Evolutionary conservation across 2,329 filamentous ascomycete species (phyloP).

Genomic region (Calonectria hawksworthii): DNA sequence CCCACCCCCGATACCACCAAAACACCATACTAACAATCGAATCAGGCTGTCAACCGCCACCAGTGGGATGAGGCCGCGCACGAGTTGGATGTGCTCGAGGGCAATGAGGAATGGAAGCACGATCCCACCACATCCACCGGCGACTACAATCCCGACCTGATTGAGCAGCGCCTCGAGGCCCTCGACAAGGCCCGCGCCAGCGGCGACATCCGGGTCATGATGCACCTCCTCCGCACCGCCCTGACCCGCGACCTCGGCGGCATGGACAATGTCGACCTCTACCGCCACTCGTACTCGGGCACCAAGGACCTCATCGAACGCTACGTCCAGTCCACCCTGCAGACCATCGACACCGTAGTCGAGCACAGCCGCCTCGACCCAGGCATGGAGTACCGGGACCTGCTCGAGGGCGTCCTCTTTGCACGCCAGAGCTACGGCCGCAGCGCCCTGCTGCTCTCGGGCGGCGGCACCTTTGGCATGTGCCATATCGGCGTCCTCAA

Average conservation of each 20-base stretch:
- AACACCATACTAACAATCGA: constrained; percentile 16
- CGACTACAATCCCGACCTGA: constrained; percentile 79
- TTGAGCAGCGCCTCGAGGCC: constrained; percentile 78
- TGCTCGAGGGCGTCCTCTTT: constrained; percentile 78
- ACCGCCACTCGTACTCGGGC: constrained; percentile 86
- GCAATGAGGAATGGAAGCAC: constrained; percentile 85
- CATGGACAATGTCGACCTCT: constrained; percentile 87
- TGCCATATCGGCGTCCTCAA: constrained; percentile 92
- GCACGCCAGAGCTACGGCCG: constrained; percentile 87
- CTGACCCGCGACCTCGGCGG: constrained; percentile 86
- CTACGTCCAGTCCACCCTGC: constrained; percentile 85
- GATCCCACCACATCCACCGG: constrained; percentile 63
- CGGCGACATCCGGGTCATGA: constrained; percentile 81
- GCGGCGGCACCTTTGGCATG: constrained; percentile 92
- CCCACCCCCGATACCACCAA: neutral
- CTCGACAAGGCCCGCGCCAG: constrained; percentile 81
- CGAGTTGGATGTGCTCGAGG: constrained; percentile 84
- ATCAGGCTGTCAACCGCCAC: constrained; percentile 74
- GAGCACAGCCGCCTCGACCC: constrained; percentile 68
- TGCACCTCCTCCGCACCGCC: constrained; percentile 84
- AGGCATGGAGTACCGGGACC: constrained; percentile 69
- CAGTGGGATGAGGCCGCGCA: constrained; percentile 84
- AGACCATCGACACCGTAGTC: constrained; percentile 80
- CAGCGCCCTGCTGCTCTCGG: constrained; percentile 85
- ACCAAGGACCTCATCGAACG: constrained; percentile 90